These are phyloP conservation scores for Suillus clintonianus DNA, from an alignment of 768 basidiomycete species.

Conservation along the genomic window DNA sequence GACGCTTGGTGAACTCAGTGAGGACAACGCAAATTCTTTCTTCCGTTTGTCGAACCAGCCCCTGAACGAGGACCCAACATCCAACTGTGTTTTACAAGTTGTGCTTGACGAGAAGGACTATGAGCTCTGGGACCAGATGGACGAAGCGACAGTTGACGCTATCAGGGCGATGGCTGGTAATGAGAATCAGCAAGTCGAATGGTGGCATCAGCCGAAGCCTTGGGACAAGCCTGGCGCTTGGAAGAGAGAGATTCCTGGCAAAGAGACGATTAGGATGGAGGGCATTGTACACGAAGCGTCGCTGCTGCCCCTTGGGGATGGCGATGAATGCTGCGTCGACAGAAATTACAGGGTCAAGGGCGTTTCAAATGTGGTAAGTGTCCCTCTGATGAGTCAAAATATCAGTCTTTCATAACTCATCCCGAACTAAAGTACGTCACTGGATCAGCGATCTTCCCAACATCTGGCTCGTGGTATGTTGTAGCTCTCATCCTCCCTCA, in stretches of 20 bases:
- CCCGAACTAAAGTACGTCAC: slow-evolving; percentile 12
- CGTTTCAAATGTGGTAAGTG: slow-evolving; percentile 13
- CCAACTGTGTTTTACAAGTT: slow-evolving; percentile 14
- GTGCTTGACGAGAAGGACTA: slow-evolving; percentile 8
- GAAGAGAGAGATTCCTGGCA: neutral
- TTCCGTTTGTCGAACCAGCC: slow-evolving; percentile 1
- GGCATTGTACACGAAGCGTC: slow-evolving; percentile 11
- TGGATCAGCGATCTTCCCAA: slow-evolving; percentile 18
- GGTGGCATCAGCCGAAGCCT: neutral
- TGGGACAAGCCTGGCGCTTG: slow-evolving; percentile 2
- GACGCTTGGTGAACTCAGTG: neutral
- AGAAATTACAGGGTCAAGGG: slow-evolving; percentile 15
- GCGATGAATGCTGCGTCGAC: slow-evolving; percentile 10
- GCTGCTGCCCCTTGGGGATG: slow-evolving; percentile 5
- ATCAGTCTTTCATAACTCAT: neutral
- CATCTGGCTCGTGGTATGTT: slow-evolving; percentile 19
- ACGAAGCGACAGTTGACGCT: neutral
- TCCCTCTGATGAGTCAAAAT: neutral
- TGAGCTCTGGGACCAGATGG: slow-evolving; percentile 11
- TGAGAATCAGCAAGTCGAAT: neutral
- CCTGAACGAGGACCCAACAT: slow-evolving; percentile 2
- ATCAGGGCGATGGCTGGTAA: neutral
- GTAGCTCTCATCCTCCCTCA: neutral
- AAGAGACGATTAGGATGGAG: slow-evolving; percentile 7
- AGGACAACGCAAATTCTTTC: neutral